Evolutionary conservation across 441 rosid species (phyloP), one percentile per base, ranked within the genome.

Genomic region (Corymbia citriodora): DNA sequence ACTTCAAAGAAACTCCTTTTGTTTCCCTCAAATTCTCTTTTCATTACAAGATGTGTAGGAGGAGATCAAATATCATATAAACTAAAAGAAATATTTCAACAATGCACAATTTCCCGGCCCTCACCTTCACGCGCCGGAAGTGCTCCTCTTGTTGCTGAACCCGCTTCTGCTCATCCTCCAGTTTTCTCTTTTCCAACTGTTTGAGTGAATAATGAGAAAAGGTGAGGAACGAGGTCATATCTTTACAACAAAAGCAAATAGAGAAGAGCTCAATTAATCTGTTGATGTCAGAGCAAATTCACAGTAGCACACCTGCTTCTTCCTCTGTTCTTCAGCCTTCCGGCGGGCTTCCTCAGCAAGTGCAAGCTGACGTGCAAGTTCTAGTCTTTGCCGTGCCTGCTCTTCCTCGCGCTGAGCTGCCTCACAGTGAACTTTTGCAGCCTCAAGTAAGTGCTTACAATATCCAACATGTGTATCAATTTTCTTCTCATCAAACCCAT

Each of bases 271-370:
- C 83, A 36, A 87, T 89, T 82, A 50, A 90, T 49, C 9, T 53
- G 88, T 36, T 86, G 65, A 87, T 52, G 83, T 87, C 87, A 48
- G 17, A 55, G 88, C 50, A 74, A 87, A 61, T 45, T 90, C 19
- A 57, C 29, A 33, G 19, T 45, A 53, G 87, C 89, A 89, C 87
- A 98, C 99, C 99, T 96, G 98, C 91, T 93, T 91, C 94, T 98
- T 98, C 93, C 97, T 96, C 92, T 98, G 99, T 92, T 98, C 99
- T 95, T 97, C 99, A 48, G 99, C 99, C 93, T 97, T 97, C 87
- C 98, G 99, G 88, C 99, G 98, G 92, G 99, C 99, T 93, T 98
- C 99, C 94, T 97, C 99, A 63, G 99, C 99, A 96, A 96, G 93
- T 86, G 98, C 98, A 94, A 97, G 95, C 95, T 97, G 99, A 90